Evolutionary conservation across 2,329 filamentous ascomycete species (phyloP), one percentile per base, ranked within the genome.

Genomic region (Grosmannia penicillata): DNA sequence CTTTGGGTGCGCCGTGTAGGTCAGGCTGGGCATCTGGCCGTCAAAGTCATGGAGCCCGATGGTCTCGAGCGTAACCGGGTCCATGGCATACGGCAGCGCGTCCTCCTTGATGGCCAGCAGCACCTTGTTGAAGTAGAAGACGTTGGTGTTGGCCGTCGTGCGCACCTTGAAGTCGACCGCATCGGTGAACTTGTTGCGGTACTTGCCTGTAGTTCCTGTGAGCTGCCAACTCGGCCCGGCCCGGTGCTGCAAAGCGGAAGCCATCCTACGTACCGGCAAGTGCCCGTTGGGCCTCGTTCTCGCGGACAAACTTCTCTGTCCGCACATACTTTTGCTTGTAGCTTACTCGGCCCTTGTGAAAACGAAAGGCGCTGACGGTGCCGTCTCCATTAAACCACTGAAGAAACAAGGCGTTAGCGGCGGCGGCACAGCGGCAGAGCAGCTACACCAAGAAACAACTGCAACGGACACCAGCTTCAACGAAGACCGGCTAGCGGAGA

Each of bases 101-200:
- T 32, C 30, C 30, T 32, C 30, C 30, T 32, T 32, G 30, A 32
- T 32, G 30, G 30, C 30, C 30, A 32, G 30, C 10, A 32, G 30
- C 30, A 22, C 10, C 30, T 32, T 32, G 30, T 32, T 22, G 7
- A 32, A 32, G 19, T 32, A 32, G 6, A 32, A 8, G 6, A 32
- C 22, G 30, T 32, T 32, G 30, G 30, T 32, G 30, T 32, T 32
- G 18, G 30, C 30, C 30, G 30, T 32, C 30, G 30, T 38, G 24
- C 37, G 37, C 3, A 38, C 18, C 37, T 33, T 19, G 37, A 38
- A 32, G 19, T 32, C 30, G 30, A 32, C 30, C 19, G 30, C 30
- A 32, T 32, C 30, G 8, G 30, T 32, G 30, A 21, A 32, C 30
- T 32, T 32, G 30, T 32, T 32, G 18, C 30, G 30, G 30, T 32